Evolutionary conservation across 2,329 filamentous ascomycete species (phyloP).

Genomic region (Penicillium glabrum): DNA sequence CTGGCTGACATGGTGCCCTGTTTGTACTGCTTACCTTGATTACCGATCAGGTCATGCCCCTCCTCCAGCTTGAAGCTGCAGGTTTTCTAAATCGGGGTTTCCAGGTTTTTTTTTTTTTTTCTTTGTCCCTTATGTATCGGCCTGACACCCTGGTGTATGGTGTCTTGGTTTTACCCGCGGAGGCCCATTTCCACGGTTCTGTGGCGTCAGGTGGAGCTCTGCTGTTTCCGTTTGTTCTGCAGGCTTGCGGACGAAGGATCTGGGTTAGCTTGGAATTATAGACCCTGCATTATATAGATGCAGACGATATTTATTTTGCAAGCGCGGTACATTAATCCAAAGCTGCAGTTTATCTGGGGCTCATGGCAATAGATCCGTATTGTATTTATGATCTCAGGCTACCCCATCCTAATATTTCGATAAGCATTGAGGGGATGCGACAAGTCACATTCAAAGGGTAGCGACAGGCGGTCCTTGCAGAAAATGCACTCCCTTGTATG

Average conservation of each 20-base stretch:
- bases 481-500: slow-evolving; percentile 8
- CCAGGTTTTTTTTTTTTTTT: slow-evolving; percentile 1
- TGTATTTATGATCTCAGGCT: background rate
- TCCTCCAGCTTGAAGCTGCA: background rate
- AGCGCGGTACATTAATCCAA: background rate
- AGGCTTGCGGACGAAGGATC: background rate
- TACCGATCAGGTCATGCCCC: background rate
- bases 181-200: slow-evolving; percentile 12
- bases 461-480: slow-evolving; percentile 31
- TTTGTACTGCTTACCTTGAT: background rate
- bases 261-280: background rate
- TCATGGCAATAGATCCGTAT: background rate
- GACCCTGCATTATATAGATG: background rate
- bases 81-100: background rate
- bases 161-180: background rate
- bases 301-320: background rate
- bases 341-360: background rate
- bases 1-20: background rate
- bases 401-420: background rate
- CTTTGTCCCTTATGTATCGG: background rate
- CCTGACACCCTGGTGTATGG: background rate
- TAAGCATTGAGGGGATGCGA: slow-evolving; percentile 10
- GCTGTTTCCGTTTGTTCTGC: slow-evolving; percentile 7
- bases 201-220: slow-evolving; percentile 12
- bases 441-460: slow-evolving; percentile 31